Evolutionary conservation across 2,329 filamentous ascomycete genomes (phyloP), one percentile per base, ranked within the genome.

Genomic region (Claviceps africana): DNA sequence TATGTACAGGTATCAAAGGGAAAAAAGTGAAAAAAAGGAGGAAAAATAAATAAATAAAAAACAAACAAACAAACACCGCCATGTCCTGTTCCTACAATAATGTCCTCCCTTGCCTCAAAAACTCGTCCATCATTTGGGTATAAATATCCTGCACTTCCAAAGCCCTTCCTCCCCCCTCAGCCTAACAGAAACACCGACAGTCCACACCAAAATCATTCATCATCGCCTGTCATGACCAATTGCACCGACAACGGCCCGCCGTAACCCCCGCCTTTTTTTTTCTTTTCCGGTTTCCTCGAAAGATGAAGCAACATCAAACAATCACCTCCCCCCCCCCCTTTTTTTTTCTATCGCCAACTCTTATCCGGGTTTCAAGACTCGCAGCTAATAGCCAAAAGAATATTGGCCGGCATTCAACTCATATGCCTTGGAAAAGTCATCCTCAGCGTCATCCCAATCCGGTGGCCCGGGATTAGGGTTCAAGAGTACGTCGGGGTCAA

Each of bases 401-500:
- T 69, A 70, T 17, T 61, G 56, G 51, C 61, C 63, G 46, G 69
- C 70, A 54, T 81, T 77, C 51, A 82, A 65, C 56, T 70, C 60
- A 55, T 79, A 77, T 0, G 75, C 71, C 62, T 80, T 79, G 50
- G 67, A 67, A 56, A 78, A 77, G 59, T 77, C 72, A 0, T 64
- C 60, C 4, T 70, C 61, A 39, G 75, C 61, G n/a, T 79, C 74
- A 37, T 79, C 76, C 72, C 76, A 77, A 53, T 68, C 64, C 8
- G 64, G 54, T n/a, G 60, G 57, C 4, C 54, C 53, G 6, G 52
- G 53, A 22, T 58, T 40, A 17, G 58, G 51, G 30, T 66, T 58
- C 33, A 65, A 47, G 11, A 68, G 52, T n/a, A 62, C 45, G 33
- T 58, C 56, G n/a, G 65, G 59, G 44, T 69, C 61, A 21, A 64